These are phyloP conservation scores for Xylaria sp. DNA, from an alignment of 2,329 filamentous ascomycete species.

Conservation along the genomic window DNA sequence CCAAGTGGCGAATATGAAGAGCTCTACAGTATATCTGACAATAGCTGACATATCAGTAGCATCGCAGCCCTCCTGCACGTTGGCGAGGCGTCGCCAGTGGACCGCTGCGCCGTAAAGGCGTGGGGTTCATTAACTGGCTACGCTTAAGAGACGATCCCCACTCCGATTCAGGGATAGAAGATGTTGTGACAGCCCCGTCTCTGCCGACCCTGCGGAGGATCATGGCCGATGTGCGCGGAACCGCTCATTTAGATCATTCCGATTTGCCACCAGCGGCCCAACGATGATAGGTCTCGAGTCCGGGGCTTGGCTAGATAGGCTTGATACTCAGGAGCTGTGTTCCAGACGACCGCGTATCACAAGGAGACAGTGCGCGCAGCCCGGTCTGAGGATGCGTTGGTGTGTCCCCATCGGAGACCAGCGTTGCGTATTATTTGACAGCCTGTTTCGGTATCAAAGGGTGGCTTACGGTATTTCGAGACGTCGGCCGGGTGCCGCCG, in stretches of 20 bases:
- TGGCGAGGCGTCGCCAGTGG: conserved; percentile 16
- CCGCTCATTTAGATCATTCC: conserved; percentile 14
- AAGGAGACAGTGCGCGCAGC: conserved; percentile 4
- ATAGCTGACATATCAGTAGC: conserved; percentile 14
- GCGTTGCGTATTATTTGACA: conserved; percentile 6
- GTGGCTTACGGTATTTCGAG: neutral
- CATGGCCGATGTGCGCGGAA: conserved; percentile 21
- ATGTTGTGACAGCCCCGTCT: conserved; percentile 11
- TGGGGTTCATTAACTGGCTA: conserved; percentile 31
- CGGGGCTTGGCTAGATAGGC: conserved; percentile 2
- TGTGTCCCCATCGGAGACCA: conserved; percentile 2
- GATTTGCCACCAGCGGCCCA: conserved; percentile 11
- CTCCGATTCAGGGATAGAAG: conserved; percentile 19
- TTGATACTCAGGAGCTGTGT: neutral
- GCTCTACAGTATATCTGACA: neutral
- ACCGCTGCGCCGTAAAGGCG: conserved; percentile 17
- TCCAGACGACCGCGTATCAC: neutral
- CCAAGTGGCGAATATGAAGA: conserved; percentile 34
- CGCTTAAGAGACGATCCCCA: conserved; percentile 34
- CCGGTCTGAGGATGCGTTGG: neutral
- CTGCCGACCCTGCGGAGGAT: conserved; percentile 13
- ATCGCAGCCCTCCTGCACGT: conserved; percentile 20
- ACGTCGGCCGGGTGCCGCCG: conserved; percentile 3
- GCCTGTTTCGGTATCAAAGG: conserved; percentile 3
- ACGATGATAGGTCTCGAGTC: conserved; percentile 6